Percentiles rank a stretch among this genome's conserved stretches.
These are phyloP conservation scores for Cyclotella atomus DNA, from an alignment of 108 stramenopile species.

Conservation along the genomic window DNA sequence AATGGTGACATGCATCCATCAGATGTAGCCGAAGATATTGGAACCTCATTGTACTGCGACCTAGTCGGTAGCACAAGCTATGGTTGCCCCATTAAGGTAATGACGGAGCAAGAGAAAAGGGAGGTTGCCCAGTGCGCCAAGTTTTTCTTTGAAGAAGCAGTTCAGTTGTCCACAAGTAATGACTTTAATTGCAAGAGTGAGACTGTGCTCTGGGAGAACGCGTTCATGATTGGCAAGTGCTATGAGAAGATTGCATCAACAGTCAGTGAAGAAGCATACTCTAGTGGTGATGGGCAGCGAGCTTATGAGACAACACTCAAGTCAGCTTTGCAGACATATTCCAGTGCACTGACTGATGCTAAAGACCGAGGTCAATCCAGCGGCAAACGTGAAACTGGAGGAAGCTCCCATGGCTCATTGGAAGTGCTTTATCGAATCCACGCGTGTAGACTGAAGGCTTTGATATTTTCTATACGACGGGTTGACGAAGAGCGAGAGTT, in stretches of 20 bases:
- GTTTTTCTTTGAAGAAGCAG: constrained; percentile 62
- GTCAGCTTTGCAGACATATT: constrained; percentile 63
- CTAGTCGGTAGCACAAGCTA: constrained; percentile 77
- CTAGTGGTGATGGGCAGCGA: constrained; percentile 27
- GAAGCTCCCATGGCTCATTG: constrained; percentile 79
- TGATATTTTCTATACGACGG: constrained; percentile 59
- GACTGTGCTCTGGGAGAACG: constrained; percentile 63
- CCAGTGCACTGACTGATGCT: constrained; percentile 57
- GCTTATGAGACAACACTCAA: constrained; percentile 67
- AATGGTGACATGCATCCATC: constrained; percentile 48
- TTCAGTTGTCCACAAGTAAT: constrained; percentile 32
- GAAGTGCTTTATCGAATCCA: constrained; percentile 85
- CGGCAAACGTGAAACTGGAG: constrained; percentile 59
- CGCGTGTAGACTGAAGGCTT: constrained; percentile 78
- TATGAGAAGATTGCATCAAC: constrained; percentile 83
- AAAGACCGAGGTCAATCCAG: constrained; percentile 50
- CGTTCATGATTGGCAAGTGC: constrained; percentile 88
- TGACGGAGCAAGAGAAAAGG: constrained; percentile 65
- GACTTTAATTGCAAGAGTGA: constrained; percentile 47
- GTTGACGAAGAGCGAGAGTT: constrained; percentile 43
- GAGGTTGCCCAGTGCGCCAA: constrained; percentile 60
- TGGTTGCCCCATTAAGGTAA: constrained; percentile 73
- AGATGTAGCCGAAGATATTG: constrained; percentile 74
- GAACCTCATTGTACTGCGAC: constrained; percentile 64
- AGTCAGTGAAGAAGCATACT: constrained; percentile 53